Evolutionary conservation across 768 basidiomycete genomes (phyloP), one percentile per base, ranked within the genome.

Genomic region (Pleurotus platypus): DNA sequence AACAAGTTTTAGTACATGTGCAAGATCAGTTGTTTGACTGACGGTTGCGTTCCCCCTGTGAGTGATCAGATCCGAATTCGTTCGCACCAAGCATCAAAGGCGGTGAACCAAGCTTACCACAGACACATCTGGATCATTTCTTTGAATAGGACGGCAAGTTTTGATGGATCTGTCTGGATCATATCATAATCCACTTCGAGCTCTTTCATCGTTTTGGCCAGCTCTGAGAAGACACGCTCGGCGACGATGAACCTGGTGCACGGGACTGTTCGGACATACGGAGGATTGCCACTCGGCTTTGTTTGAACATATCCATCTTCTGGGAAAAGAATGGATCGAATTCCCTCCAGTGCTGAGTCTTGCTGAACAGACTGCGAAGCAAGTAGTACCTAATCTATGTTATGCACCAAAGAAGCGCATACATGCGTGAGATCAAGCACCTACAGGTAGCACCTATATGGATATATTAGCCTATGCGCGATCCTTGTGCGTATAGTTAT

Each of bases 1-100:
- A 35, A 9, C n/a, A 2, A 24, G 26, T 37, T 7, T 16, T 0
- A 9, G 48, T 24, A 16, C 13, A 20, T 16, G 35, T 35, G 5
- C 16, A 22, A 27, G 20, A 49, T 11, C 37, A 35, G 12, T 22
- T n/a, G 24, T 11, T 11, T 1, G 13, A 67, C 76, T 60, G 63
- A 92, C 92, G 22, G 94, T 97, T 12, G 94, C 94, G 67, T 98
- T 98, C 46, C 95, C 95, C 94, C 93, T 95, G 35, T 11, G 30
- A 30, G 11, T 30, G 2, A 30, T 30, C 30, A 35, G 0, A 60
- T 5, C 24, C 38, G 4, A 27, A 26, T 5, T 22, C 24, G n/a
- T 22, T 16, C 49, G 40, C 47, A 6, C 15, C 16, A 30, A 16
- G 51, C 51, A 49, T 30, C 18, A 22, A 15, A 24, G 9, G 40